phyloP scores from a whole-genome alignment of 2,329 filamentous ascomycete genomes.

The Rhexocercosporidium sp. region DNA sequence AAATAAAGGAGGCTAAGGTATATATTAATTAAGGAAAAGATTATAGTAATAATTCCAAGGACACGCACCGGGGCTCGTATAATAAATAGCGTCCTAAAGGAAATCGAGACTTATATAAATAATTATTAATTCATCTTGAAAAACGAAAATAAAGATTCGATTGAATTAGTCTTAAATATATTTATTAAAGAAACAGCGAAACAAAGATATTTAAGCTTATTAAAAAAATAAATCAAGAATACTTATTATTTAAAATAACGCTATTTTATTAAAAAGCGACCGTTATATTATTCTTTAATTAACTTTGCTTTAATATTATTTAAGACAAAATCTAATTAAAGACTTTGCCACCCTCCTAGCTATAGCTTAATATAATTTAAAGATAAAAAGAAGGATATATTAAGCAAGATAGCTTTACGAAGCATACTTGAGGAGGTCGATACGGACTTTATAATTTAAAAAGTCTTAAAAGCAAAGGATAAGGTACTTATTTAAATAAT shows the following conservation, averaged over 20 bases:
- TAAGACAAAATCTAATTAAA: background rate
- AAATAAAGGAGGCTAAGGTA: background rate
- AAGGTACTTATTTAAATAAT: background rate
- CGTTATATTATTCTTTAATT: background rate
- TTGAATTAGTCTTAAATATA: background rate
- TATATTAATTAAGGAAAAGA: background rate
- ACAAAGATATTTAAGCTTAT: background rate
- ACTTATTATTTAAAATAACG: background rate
- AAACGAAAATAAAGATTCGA: background rate
- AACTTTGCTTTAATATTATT: background rate
- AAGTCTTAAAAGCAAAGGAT: slow-evolving; percentile 1
- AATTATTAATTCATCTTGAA: background rate
- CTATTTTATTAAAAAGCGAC: background rate
- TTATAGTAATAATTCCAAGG: background rate
- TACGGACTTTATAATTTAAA: background rate
- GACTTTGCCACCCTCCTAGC: background rate
- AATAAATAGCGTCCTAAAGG: background rate
- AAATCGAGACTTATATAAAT: background rate
- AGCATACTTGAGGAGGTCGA: background rate
- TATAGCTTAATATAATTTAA: background rate
- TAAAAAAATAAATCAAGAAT: background rate
- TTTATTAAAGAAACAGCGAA: background rate
- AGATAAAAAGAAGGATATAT: background rate
- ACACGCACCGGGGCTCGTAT: background rate
- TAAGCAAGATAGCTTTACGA: slow-evolving; percentile 1